Evolutionary conservation across 352 stramenopile species (phyloP).

Genomic region (Globisporangium acanthophoron): DNA sequence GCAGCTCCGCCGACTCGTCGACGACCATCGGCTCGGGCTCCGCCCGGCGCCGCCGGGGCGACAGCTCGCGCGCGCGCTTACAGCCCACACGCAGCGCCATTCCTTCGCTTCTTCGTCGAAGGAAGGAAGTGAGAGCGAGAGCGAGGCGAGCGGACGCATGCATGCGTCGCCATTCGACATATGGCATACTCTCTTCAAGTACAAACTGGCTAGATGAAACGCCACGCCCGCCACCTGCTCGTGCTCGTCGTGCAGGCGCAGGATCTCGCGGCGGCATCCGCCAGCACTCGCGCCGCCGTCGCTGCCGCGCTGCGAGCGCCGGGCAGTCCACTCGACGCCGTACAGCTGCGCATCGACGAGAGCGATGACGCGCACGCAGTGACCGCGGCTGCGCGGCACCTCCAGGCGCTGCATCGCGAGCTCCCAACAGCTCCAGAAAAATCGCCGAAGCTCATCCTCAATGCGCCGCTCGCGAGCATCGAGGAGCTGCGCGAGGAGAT

Average conservation of each 20-base stretch:
- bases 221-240: constrained; percentile 10
- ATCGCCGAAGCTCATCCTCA: constrained; percentile 10
- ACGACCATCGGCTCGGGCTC: constrained; percentile 10
- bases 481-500: background rate
- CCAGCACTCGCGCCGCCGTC: background rate
- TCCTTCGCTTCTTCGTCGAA: background rate
- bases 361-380: background rate
- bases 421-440: background rate
- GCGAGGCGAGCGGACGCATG: background rate
- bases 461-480: constrained; percentile 7
- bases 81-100: constrained; percentile 13
- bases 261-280: constrained; percentile 7
- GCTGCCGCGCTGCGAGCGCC: background rate
- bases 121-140: background rate
- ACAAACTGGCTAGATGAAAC: constrained; percentile 6
- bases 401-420: background rate
- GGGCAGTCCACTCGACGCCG: constrained; percentile 16
- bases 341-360: constrained; percentile 20
- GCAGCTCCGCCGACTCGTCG: constrained; percentile 4
- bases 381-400: background rate
- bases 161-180: too few relatives aligned
- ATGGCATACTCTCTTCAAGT: background rate
- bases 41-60: background rate
- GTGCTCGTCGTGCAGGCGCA: constrained; percentile 23
- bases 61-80: constrained; percentile 15